A percentile compares a stretch with the other conserved stretches of the same genome.
Conservation (phyloP, 257 asterid genomes). For the Solanum etuberosum region DNA sequence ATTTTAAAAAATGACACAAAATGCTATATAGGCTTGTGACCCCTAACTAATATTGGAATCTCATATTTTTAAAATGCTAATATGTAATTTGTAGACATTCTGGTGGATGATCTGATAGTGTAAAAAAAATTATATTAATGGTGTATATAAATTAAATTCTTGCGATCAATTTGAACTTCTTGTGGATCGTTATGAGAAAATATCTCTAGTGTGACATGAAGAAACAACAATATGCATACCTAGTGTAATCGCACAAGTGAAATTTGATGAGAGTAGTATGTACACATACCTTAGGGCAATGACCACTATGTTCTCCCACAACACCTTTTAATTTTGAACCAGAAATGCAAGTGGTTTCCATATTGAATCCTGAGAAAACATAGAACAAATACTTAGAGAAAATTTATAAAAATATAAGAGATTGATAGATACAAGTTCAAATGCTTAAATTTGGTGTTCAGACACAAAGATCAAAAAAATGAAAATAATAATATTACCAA, state of each 20-base stretch:
- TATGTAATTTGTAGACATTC: not conserved
- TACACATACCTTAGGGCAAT: not conserved
- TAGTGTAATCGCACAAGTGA: no score
- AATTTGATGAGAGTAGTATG: no score
- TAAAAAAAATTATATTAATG: not conserved
- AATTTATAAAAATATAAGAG: not conserved
- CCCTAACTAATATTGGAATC: not conserved
- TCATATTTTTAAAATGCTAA: not conserved
- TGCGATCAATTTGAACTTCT: not conserved
- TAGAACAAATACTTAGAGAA: not conserved
- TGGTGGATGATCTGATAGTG: not conserved
- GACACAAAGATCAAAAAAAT: not conserved
- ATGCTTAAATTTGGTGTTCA: not conserved
- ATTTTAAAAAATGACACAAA: not conserved
- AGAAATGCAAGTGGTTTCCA: not conserved
- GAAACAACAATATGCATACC: no score
- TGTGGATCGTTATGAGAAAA: not conserved
- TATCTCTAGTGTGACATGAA: not conserved
- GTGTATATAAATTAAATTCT: not conserved
- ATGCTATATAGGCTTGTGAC: not conserved
- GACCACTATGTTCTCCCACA: not conserved
- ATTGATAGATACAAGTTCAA: not conserved
- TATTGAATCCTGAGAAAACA: not conserved
- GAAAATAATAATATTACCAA: not conserved
- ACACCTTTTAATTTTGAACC: not conserved